Percentiles rank a stretch among this genome's conserved stretches.
Conservation (phyloP, 495 filamentous ascomycete genomes). For the Tuber umbilicatum region DNA sequence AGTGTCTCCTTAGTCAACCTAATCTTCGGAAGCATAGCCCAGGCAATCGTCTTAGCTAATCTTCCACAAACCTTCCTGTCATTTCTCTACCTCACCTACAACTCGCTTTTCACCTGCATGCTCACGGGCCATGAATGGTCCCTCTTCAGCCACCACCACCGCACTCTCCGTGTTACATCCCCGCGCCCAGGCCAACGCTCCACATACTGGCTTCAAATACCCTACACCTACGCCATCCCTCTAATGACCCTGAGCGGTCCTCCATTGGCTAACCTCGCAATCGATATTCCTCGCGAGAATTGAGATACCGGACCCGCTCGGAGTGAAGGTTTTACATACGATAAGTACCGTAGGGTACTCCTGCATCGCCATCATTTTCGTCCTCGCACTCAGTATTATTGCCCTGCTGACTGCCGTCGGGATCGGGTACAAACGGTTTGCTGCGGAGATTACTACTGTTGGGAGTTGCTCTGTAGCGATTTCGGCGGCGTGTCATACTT, state of each 20-base stretch:
- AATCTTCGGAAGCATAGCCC: slow-evolving; percentile 30
- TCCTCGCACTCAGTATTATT: not conserved
- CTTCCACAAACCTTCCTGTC: slow-evolving; percentile 46
- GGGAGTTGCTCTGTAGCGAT: not conserved
- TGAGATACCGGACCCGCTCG: slow-evolving; percentile 14
- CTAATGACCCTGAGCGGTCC: slow-evolving; percentile 33
- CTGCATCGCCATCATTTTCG: slow-evolving; percentile 14
- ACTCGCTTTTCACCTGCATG: too few relatives aligned
- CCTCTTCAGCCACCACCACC: too few relatives aligned
- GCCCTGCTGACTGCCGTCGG: not conserved
- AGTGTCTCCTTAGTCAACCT: not conserved
- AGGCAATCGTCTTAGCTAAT: slow-evolving; percentile 34
- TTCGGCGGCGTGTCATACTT: too few relatives aligned
- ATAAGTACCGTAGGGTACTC: slow-evolving; percentile 11
- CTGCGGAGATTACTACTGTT: not conserved
- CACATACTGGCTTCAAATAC: slow-evolving; percentile 46
- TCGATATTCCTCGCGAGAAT: slow-evolving; percentile 44
- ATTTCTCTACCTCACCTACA: slow-evolving; percentile 25
- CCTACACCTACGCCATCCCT: slow-evolving; percentile 44
- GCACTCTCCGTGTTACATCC: slow-evolving; percentile 39
- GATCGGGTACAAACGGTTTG: not conserved
- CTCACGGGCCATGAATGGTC: too few relatives aligned
- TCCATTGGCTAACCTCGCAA: slow-evolving; percentile 48
- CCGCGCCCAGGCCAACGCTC: slow-evolving; percentile 42
- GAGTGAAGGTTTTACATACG: not conserved